Percentiles rank a stretch among this genome's conserved stretches.
phyloP scores from a whole-genome alignment of 352 stramenopile species.

The Pythium brassicae region DNA sequence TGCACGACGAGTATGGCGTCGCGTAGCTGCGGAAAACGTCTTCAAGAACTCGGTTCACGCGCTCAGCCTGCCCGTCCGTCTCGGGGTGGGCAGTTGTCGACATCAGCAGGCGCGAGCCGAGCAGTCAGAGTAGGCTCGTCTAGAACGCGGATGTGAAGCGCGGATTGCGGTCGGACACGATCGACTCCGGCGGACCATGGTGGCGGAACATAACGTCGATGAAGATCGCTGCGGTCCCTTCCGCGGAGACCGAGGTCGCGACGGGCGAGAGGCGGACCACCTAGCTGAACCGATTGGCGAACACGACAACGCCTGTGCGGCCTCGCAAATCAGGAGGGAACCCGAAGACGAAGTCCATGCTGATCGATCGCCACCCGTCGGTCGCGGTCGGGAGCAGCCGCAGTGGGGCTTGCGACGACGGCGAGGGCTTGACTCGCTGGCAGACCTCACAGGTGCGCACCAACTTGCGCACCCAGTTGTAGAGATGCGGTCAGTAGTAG shows the following conservation, averaged over 20 bases:
- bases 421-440: background rate
- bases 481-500: background rate
- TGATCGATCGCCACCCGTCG: background rate
- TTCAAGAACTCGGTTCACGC: background rate
- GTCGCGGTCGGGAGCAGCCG: background rate
- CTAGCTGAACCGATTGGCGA: conserved; percentile 29
- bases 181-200: conserved; percentile 13
- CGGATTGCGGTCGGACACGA: conserved; percentile 17
- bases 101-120: conserved; percentile 1
- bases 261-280: conserved; percentile 19
- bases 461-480: background rate
- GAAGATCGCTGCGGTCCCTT: conserved; percentile 19
- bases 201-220: conserved; percentile 20
- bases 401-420: background rate
- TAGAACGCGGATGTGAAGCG: conserved; percentile 8
- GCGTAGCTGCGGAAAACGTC: conserved; percentile 5
- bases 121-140: background rate
- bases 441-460: background rate
- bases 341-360: conserved; percentile 9
- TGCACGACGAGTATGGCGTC: conserved; percentile 12
- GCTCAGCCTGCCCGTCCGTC: conserved; percentile 15
- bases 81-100: conserved; percentile 11
- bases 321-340: background rate
- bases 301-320: conserved; percentile 18
- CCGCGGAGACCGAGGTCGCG: conserved; percentile 4